Conservation (phyloP, 352 stramenopile genomes). For the Globisporangium carolinianum region DNA sequence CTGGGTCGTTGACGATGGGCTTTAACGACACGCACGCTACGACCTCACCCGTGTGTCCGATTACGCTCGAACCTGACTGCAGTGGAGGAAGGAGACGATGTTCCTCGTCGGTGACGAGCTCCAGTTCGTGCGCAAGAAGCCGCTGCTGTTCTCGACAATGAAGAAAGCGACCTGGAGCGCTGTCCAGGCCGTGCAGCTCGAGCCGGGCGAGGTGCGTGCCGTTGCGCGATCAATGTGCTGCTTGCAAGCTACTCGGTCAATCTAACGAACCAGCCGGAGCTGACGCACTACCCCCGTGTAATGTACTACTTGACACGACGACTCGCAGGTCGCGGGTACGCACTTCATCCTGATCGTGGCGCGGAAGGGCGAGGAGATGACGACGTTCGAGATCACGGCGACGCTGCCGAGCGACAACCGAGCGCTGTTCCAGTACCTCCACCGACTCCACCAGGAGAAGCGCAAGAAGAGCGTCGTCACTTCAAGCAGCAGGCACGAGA, state of each 20-base stretch:
- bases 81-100: constrained; percentile 36
- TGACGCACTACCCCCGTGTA: too few relatives aligned
- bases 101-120: constrained; percentile 20
- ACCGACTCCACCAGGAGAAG: constrained; percentile 20
- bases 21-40: background rate
- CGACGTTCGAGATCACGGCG: constrained; percentile 24
- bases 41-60: background rate
- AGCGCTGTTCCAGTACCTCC: constrained; percentile 17
- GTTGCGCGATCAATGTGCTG: background rate
- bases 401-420: constrained; percentile 18
- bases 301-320: too few relatives aligned
- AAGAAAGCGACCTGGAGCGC: constrained; percentile 20
- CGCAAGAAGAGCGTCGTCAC: constrained; percentile 10
- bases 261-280: too few relatives aligned
- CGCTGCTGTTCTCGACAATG: constrained; percentile 24
- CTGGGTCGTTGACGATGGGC: background rate
- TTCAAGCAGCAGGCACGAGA: too few relatives aligned
- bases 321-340: constrained; percentile 19
- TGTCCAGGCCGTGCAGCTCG: constrained; percentile 31
- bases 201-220: constrained; percentile 13
- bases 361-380: constrained; percentile 19
- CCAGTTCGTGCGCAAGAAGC: constrained; percentile 27
- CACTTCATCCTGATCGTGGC: constrained; percentile 36
- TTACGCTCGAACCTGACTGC: too few relatives aligned
- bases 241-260: too few relatives aligned